Percentiles rank a stretch among this genome's conserved stretches.
Evolutionary conservation across 257 asterid genomes (phyloP).

Genomic region (Capsicum pubescens): DNA sequence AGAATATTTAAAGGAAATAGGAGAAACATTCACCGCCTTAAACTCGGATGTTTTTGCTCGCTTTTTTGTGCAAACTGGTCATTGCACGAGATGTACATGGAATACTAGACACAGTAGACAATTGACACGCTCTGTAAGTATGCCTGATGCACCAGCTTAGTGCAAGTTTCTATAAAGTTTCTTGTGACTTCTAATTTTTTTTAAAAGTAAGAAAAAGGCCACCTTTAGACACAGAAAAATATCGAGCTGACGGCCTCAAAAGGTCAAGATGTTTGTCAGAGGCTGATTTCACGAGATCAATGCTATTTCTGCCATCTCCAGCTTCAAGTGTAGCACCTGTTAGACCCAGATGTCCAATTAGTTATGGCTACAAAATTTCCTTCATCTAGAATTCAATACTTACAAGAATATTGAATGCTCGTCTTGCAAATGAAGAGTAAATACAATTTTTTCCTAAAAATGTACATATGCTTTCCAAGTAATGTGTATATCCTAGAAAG

Average conservation of each 20-base stretch:
- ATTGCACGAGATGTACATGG: neutral
- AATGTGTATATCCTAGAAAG: neutral
- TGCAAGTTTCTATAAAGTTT: neutral
- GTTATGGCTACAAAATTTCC: slow-evolving; percentile 39
- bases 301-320: slow-evolving; percentile 69
- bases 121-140: neutral
- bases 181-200: neutral
- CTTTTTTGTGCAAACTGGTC: neutral
- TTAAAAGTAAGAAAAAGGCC: slow-evolving; percentile 34
- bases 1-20: neutral
- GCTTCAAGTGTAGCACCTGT: slow-evolving; percentile 78
- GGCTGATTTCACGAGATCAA: slow-evolving; percentile 80
- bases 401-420: neutral
- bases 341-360: slow-evolving; percentile 57
- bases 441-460: slow-evolving; percentile 6
- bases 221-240: slow-evolving; percentile 85
- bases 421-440: neutral
- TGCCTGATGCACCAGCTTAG: neutral
- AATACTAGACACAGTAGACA: neutral
- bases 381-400: neutral
- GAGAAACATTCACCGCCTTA: neutral
- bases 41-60: neutral
- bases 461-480: slow-evolving; percentile 16
- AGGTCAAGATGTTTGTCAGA: slow-evolving; percentile 95
- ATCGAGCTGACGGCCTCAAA: slow-evolving; percentile 94